These are phyloP conservation scores for Fusarium tupiense DNA, from an alignment of 2,329 filamentous ascomycete species.

Conservation along the genomic window DNA sequence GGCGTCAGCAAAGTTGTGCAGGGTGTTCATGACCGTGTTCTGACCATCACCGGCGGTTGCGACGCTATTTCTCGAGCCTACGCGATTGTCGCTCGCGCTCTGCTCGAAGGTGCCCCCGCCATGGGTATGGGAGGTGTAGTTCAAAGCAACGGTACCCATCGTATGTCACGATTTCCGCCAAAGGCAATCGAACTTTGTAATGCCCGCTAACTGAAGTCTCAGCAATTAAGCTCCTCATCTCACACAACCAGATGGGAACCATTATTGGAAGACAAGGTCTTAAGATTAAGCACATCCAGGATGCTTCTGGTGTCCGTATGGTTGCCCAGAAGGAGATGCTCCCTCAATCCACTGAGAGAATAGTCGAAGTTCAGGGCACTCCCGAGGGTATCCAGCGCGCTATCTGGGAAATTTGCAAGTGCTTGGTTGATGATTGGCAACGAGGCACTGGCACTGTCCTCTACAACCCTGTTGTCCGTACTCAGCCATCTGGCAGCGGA, in stretches of 20 bases:
- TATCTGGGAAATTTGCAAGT: slow-evolving; percentile 99
- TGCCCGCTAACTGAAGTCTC: slow-evolving; percentile 27
- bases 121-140: slow-evolving; percentile 96
- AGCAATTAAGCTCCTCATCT: slow-evolving; percentile 98
- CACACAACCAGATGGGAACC: slow-evolving; percentile 99
- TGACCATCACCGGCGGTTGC: slow-evolving; percentile 92
- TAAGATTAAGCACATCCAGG: slow-evolving; percentile 99
- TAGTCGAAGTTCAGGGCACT: slow-evolving; percentile 95
- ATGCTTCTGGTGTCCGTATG: slow-evolving; percentile 96
- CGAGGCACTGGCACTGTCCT: slow-evolving; percentile 96
- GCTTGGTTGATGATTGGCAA: slow-evolving; percentile 96
- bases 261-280: slow-evolving; percentile 96
- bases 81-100: slow-evolving; percentile 87
- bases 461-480: slow-evolving; percentile 95
- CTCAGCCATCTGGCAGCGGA: slow-evolving; percentile 68
- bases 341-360: slow-evolving; percentile 96
- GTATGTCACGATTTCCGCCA: slow-evolving; percentile 60
- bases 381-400: slow-evolving; percentile 96
- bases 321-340: slow-evolving; percentile 99
- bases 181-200: neutral
- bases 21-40: slow-evolving; percentile 94
- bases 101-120: slow-evolving; percentile 92
- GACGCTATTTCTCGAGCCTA: slow-evolving; percentile 93
- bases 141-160: slow-evolving; percentile 89
- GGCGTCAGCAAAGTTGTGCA: slow-evolving; percentile 99